Percentiles rank a stretch among this genome's conserved stretches.
These are phyloP conservation scores for Dipodascus albidus DNA, from an alignment of 805 yeast species.

Conservation along the genomic window DNA sequence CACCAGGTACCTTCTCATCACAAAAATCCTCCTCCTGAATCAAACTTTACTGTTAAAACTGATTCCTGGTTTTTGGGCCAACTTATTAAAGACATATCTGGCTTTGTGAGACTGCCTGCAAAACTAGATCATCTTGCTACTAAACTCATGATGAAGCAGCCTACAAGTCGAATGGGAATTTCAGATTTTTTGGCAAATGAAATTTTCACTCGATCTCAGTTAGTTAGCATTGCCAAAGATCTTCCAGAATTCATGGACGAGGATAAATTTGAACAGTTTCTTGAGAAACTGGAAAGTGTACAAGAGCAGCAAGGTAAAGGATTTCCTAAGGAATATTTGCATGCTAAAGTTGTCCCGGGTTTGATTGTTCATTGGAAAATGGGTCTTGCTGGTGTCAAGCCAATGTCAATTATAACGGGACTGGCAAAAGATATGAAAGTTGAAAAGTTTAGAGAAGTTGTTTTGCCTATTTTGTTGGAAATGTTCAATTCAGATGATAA, in stretches of 20 bases:
- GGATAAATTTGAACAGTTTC: conserved; percentile 16
- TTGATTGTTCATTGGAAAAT: conserved; percentile 31
- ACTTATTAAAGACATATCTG: conserved; percentile 38
- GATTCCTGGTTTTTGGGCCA: conserved; percentile 59
- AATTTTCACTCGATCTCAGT: neutral
- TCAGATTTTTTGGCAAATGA: neutral
- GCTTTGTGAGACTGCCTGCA: conserved; percentile 8
- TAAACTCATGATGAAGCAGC: neutral
- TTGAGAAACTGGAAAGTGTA: neutral
- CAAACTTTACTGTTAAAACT: conserved; percentile 24
- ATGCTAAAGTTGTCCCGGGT: conserved; percentile 60
- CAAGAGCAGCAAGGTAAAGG: neutral
- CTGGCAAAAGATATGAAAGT: conserved; percentile 22
- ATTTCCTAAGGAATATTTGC: conserved; percentile 41
- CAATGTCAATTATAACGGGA: conserved; percentile 22
- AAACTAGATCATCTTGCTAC: neutral
- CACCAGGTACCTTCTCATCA: conserved; percentile 25
- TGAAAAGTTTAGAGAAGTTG: conserved; percentile 28
- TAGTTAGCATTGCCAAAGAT: neutral
- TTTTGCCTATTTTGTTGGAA: conserved; percentile 54
- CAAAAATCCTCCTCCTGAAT: conserved; percentile 43
- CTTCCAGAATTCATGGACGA: conserved; percentile 2
- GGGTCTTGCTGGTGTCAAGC: conserved; percentile 22
- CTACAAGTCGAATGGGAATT: neutral
- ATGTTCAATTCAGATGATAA: conserved; percentile 63